Evolutionary conservation across 2,329 filamentous ascomycete species (phyloP).

Genomic region (Cryphonectria parasitica): DNA sequence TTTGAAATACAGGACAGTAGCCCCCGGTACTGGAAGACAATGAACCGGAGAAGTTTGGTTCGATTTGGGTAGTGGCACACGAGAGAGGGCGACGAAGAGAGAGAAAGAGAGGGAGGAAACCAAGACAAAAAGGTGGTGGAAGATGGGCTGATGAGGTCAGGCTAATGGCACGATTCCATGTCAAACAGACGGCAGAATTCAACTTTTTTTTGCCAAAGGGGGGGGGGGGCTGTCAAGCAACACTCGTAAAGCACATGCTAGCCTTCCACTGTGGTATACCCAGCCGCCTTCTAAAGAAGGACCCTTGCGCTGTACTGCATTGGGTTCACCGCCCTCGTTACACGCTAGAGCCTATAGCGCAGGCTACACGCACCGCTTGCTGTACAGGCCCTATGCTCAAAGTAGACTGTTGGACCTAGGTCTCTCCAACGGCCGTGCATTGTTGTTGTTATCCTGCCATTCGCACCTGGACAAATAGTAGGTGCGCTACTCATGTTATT

Average conservation of each 20-base stretch:
- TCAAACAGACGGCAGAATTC: constrained; percentile 23
- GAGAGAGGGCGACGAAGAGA: background rate
- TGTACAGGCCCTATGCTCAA: background rate
- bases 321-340: background rate
- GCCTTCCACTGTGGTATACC: no score
- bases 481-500: background rate
- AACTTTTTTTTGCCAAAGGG: constrained; percentile 15
- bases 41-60: background rate
- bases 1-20: background rate
- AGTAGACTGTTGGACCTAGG: background rate
- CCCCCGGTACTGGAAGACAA: background rate
- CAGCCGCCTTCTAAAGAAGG: background rate
- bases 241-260: background rate
- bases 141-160: constrained; percentile 25
- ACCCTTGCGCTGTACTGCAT: constrained; percentile 3
- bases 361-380: background rate
- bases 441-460: background rate
- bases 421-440: background rate
- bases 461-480: background rate
- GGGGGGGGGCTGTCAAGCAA: background rate
- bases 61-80: background rate
- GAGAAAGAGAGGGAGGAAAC: background rate
- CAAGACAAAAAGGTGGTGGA: constrained; percentile 1
- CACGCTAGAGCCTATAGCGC: background rate
- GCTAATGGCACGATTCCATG: constrained; percentile 24